These are phyloP conservation scores for Fusarium piperis DNA, from an alignment of 2,329 filamentous ascomycete species.

Conservation along the genomic window DNA sequence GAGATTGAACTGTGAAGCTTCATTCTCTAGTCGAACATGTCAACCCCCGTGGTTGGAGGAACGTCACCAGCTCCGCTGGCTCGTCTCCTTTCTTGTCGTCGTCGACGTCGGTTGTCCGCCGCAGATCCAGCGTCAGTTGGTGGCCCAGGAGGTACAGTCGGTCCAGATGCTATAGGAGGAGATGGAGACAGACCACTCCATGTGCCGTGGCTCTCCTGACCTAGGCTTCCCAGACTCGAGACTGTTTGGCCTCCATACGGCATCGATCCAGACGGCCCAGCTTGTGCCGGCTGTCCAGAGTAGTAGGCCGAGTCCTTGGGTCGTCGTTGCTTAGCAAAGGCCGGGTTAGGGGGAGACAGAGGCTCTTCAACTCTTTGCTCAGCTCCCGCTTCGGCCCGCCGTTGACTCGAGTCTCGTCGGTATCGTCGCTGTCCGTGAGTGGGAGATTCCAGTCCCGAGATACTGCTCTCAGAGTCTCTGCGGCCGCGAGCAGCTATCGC, in stretches of 20 bases:
- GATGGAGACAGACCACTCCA: constrained; percentile 64
- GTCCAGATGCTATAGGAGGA: constrained; percentile 24
- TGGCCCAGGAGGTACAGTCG: constrained; percentile 41
- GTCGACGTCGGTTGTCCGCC: constrained; percentile 64
- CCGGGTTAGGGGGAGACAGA: constrained; percentile 65
- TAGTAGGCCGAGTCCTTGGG: constrained; percentile 71
- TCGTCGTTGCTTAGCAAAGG: constrained; percentile 62
- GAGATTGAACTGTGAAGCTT: not conserved
- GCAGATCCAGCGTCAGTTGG: constrained; percentile 49
- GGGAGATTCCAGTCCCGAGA: constrained; percentile 66
- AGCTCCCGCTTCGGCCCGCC: constrained; percentile 57
- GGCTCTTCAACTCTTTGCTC: constrained; percentile 57
- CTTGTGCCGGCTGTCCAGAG: constrained; percentile 57
- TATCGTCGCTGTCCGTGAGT: constrained; percentile 59
- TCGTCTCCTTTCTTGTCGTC: constrained; percentile 64
- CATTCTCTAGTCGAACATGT: constrained; percentile 31
- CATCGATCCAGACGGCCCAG: constrained; percentile 48
- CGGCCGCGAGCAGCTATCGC: constrained; percentile 57
- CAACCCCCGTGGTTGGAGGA: constrained; percentile 17
- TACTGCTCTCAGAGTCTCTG: constrained; percentile 63
- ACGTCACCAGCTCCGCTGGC: constrained; percentile 46
- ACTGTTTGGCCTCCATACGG: constrained; percentile 53
- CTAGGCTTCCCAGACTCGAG: constrained; percentile 58
- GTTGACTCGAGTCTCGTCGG: constrained; percentile 61
- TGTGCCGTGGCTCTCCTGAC: constrained; percentile 60